A percentile compares a stretch with the other conserved stretches of the same genome.
Conservation (phyloP, 106 monocot genomes). For the Phalaenopsis equestris region DNA sequence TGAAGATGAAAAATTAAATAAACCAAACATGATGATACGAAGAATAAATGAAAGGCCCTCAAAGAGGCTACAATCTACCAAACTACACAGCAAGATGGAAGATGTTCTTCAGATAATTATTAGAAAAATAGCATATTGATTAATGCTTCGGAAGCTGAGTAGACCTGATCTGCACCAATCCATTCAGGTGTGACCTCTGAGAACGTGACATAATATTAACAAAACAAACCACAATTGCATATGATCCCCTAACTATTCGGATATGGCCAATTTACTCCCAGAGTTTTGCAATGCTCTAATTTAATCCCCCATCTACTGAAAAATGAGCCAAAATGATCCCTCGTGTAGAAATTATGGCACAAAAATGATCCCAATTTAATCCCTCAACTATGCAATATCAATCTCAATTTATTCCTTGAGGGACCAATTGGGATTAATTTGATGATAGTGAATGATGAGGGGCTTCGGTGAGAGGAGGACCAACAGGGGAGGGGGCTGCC, state of each 20-base stretch:
- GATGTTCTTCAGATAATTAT: background rate
- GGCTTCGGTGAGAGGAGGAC: too few species aligned
- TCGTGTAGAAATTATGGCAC: too few species aligned
- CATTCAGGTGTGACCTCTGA: background rate
- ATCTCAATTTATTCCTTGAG: too few species aligned
- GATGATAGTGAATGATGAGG: too few species aligned
- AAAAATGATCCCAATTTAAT: too few species aligned
- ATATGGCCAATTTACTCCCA: too few species aligned
- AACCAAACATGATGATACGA: background rate
- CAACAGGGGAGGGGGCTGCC: too few species aligned
- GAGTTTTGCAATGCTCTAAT: too few species aligned
- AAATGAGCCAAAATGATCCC: too few species aligned
- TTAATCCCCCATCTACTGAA: too few species aligned
- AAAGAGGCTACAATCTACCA: background rate
- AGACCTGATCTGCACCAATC: background rate
- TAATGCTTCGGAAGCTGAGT: background rate
- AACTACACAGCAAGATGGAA: background rate
- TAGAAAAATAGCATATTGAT: background rate
- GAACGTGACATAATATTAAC: background rate
- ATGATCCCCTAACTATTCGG: background rate
- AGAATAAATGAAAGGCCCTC: conserved; percentile 3
- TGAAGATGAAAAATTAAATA: conserved; percentile 8
- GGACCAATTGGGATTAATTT: too few species aligned
- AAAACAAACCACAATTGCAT: background rate
- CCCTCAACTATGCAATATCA: too few species aligned